Evolutionary conservation across 2,329 filamentous ascomycete genomes (phyloP), one percentile per base, ranked within the genome.

Genomic region (Ceratocystis ficicola): DNA sequence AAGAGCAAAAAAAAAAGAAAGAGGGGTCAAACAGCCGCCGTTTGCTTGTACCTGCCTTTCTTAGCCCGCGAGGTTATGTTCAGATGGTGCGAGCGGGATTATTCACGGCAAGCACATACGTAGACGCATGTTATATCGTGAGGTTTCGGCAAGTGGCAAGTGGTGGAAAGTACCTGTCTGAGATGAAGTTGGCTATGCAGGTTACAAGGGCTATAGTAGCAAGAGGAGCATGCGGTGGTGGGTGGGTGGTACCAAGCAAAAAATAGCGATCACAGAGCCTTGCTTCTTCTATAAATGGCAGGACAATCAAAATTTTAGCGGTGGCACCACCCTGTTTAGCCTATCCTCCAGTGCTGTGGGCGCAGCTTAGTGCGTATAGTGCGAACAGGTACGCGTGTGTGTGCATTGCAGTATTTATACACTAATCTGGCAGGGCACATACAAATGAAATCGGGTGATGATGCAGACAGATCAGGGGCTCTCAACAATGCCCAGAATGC

Each of bases 261-360:
- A 15, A 41, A 41, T 41, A 41, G 36, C 48, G 22, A 41, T 15
- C 36, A 52, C n/a, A 28, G n/a, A 32, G 52, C 52, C 52, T 57
- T 57, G 52, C 52, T 28, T 17, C 52, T 57, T 57, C 52, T 57
- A 30, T 57, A 57, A 57, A n/a, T 28, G 52, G 3, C 22, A 30
- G 25, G 28, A n/a, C 52, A 8, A 30, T 32, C 15, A n/a, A 32
- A 15, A 7, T 52, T 57, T 32, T 57, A 17, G 52, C 6, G 25
- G 22, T 17, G 20, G 30, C 22, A 28, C 25, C 52, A 48, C 46
- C 46, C 20, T 48, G 20, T 50, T 50, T 25, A 50, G 36, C 36
- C 36, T 15, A 12, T 3, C 8, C 32, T 10, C 3, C 10, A 10
- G 32, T 12, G 3, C 32, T 36, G 10, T 12, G 32, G 32, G 32